Percentiles rank a stretch among this genome's conserved stretches.
Evolutionary conservation across 257 asterid species (phyloP).

Genomic region (Solanum raphanifolium): DNA sequence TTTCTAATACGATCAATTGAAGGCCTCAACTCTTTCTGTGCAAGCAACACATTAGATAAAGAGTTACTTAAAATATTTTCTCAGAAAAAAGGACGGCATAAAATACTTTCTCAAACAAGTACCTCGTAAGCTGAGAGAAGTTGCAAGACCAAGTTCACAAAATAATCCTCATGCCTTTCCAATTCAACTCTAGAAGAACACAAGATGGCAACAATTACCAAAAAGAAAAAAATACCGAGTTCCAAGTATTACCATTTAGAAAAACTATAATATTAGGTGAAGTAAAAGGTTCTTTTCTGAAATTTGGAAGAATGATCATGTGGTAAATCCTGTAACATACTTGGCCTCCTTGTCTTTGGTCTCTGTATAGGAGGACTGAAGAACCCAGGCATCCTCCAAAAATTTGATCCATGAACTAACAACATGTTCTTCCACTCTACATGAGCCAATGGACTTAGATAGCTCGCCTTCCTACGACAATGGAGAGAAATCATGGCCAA

Average conservation of each 20-base stretch:
- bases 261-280: neutral
- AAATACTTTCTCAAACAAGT: conserved; percentile 4
- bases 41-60: neutral
- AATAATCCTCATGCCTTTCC: conserved; percentile 80
- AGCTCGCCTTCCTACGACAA: conserved; percentile 71
- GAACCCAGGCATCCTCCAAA: conserved; percentile 95
- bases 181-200: conserved; percentile 53
- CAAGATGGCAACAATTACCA: neutral
- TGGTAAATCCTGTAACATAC: conserved; percentile 29
- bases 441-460: conserved; percentile 53
- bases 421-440: conserved; percentile 63
- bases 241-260: neutral
- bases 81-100: neutral
- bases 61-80: neutral
- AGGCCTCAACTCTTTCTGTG: conserved; percentile 78
- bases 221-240: neutral
- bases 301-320: neutral
- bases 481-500: neutral
- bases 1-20: conserved; percentile 66
- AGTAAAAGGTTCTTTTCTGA: neutral
- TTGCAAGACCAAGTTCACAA: conserved; percentile 54
- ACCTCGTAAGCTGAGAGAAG: conserved; percentile 89
- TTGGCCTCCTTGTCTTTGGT: conserved; percentile 51
- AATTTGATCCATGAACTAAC: conserved; percentile 77
- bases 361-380: conserved; percentile 68